Base-by-base conservation (phyloP, 176 grass and related monocot species). In the Alopecurus myosuroides region DNA sequence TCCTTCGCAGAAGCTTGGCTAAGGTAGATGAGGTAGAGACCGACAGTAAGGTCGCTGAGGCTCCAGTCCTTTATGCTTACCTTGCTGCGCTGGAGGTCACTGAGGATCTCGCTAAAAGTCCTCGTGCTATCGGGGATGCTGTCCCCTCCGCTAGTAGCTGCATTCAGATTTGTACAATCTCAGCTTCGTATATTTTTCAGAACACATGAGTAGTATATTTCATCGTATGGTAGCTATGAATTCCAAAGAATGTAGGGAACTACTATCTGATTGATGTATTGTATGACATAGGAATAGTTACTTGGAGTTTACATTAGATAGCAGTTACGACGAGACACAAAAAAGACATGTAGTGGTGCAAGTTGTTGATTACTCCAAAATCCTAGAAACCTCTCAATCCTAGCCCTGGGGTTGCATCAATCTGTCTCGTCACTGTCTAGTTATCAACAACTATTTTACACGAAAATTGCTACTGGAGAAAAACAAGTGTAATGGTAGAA, bases 11-110 rank as follows among this genome's bases (percentile, higher is more conserved):
- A 95, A 82, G 96, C 87, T 91, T 94, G 96, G 63, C 89, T 95
- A 49, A 98, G 91, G 71, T 98, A 98, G 64, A 98, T 98, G 70
- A 98, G 91, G 69, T 95, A 98, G 35, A 98, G 87, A 30, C 93
- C 96, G 60, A 98, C 25, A 3, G 96, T 98, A 69, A 95, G 83
- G 78, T 98, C 93, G 64, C 89, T 94, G 20, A 98, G 85, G 79
- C 96, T 98, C 93, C 93, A 98, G 55, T 98, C 96, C 83, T 94
- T 87, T 57, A 98, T 90, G 89, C 91, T 93, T 19, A 94, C 81
- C 87, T 94, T 98, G 75, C 93, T 98, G 74, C 88, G 74, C 63
- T 98, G 96, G 22, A 98, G 89, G 76, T 93, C 92, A 45, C 79
- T 90, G 78, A 98, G 81, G 68, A 98, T 92, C 80, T 95, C 96